Percentiles rank a stretch among this genome's conserved stretches.
Evolutionary conservation across 73 alveolate genomes (phyloP).

Genomic region (Blepharisma stoltei): DNA sequence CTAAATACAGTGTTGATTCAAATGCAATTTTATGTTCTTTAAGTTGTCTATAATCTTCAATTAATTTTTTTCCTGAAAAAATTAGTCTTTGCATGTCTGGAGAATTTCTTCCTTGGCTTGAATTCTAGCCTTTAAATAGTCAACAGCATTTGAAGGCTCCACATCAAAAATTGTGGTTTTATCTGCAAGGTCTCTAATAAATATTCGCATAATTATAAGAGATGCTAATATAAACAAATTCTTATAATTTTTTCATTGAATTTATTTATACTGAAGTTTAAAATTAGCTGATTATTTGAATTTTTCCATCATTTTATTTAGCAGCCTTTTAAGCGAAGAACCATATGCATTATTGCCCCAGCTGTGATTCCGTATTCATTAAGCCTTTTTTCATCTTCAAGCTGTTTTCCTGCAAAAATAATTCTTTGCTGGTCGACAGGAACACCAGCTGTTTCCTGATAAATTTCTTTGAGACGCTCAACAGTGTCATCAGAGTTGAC

Average conservation of each 20-base stretch:
- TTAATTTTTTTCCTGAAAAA: conserved; percentile 41
- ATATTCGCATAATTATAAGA: conserved; percentile 21
- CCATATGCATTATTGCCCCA: conserved; percentile 30
- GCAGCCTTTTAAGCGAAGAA: conserved; percentile 7
- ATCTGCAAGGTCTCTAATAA: conserved; percentile 34
- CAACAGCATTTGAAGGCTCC: conserved; percentile 36
- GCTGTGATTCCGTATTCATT: conserved; percentile 28
- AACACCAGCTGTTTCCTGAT: not conserved
- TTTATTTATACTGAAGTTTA: too few relatives aligned
- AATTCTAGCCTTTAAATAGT: conserved; percentile 1
- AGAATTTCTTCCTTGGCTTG: conserved; percentile 34
- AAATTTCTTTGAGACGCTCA: conserved; percentile 18
- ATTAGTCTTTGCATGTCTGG: conserved; percentile 32
- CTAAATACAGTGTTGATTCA: conserved; percentile 37
- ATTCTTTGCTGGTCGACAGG: conserved; percentile 36
- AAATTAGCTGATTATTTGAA: too few relatives aligned
- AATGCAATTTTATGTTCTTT: conserved; percentile 25
- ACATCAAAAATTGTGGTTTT: conserved; percentile 26
- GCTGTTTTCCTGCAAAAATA: conserved; percentile 40
- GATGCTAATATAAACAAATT: too few relatives aligned
- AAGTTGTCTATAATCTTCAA: conserved; percentile 10
- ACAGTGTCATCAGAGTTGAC: not conserved
- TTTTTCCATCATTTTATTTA: too few relatives aligned
- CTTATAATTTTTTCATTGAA: too few relatives aligned
- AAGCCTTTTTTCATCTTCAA: conserved; percentile 31